These are phyloP conservation scores for Massariosphaeria phaeospora DNA, from an alignment of 495 filamentous ascomycete species.

Conservation along the genomic window DNA sequence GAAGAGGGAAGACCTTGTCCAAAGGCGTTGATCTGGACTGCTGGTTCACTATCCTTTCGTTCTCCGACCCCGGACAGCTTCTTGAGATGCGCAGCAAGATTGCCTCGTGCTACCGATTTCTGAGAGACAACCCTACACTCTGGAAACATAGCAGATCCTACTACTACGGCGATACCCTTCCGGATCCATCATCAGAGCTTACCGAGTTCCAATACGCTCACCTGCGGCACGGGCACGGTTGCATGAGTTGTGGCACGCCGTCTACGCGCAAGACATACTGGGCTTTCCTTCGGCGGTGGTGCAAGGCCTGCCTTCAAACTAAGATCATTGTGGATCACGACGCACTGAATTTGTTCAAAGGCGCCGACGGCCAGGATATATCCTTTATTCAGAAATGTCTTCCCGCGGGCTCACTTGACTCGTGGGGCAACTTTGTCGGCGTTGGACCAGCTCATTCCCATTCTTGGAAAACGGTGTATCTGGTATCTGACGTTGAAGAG, in stretches of 20 bases:
- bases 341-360: constrained; percentile 4
- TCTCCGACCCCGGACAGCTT: constrained; percentile 26
- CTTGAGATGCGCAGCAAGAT: constrained; percentile 30
- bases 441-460: constrained; percentile 16
- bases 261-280: constrained; percentile 37
- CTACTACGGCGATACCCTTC: constrained; percentile 28
- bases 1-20: constrained; percentile 14
- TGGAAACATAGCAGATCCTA: constrained; percentile 31
- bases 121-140: constrained; percentile 24
- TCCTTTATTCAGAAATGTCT: constrained; percentile 26
- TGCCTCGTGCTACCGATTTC: constrained; percentile 16
- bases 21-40: constrained; percentile 22
- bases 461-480: constrained; percentile 18
- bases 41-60: constrained; percentile 29
- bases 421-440: constrained; percentile 31
- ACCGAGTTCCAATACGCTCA: constrained; percentile 37
- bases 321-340: constrained; percentile 32
- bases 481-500: constrained; percentile 16
- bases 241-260: constrained; percentile 31
- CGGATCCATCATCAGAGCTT: constrained; percentile 29
- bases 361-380: constrained; percentile 14
- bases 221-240: constrained; percentile 36
- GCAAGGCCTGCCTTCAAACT: constrained; percentile 31
- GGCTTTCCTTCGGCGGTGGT: constrained; percentile 37
- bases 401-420: constrained; percentile 27